Evolutionary conservation across 2,329 filamentous ascomycete genomes (phyloP).

Genomic region (Colletotrichum filicis): DNA sequence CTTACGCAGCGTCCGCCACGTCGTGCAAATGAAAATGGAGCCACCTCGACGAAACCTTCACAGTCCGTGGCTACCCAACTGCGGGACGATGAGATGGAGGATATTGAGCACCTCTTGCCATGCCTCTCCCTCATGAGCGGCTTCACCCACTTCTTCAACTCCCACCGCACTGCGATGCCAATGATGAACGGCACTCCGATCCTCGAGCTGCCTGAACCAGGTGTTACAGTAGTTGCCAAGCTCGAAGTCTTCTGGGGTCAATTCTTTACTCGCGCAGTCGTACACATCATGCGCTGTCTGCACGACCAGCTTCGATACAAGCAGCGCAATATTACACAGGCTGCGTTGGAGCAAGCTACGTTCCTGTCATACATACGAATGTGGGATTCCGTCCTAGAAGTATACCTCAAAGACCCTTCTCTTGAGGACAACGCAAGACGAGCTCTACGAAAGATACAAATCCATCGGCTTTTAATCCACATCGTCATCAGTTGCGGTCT

Average conservation of each 20-base stretch:
- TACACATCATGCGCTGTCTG: slow-evolving; percentile 29
- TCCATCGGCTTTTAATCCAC: slow-evolving; percentile 26
- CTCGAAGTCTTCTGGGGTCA: slow-evolving; percentile 31
- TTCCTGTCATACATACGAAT: slow-evolving; percentile 20
- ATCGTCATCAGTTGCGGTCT: slow-evolving; percentile 31
- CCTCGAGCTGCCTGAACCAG: slow-evolving; percentile 7
- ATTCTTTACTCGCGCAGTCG: slow-evolving; percentile 33
- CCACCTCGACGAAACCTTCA: neutral
- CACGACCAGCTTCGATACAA: slow-evolving; percentile 17
- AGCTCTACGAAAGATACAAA: slow-evolving; percentile 28
- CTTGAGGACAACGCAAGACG: neutral
- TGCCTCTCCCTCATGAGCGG: slow-evolving; percentile 31
- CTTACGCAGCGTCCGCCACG: neutral
- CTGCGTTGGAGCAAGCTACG: neutral
- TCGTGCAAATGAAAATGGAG: too few relatives aligned
- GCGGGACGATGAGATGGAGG: slow-evolving; percentile 27
- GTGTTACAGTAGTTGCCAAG: neutral
- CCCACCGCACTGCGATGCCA: slow-evolving; percentile 7
- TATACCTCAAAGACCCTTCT: neutral
- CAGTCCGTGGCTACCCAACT: neutral
- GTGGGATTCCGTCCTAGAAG: slow-evolving; percentile 14
- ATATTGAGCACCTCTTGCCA: slow-evolving; percentile 31
- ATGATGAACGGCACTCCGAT: slow-evolving; percentile 16
- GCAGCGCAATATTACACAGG: neutral
- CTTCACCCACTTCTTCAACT: slow-evolving; percentile 33